Conservation (phyloP, 148 eudicot species). For the Pouteria glomerata region DNA sequence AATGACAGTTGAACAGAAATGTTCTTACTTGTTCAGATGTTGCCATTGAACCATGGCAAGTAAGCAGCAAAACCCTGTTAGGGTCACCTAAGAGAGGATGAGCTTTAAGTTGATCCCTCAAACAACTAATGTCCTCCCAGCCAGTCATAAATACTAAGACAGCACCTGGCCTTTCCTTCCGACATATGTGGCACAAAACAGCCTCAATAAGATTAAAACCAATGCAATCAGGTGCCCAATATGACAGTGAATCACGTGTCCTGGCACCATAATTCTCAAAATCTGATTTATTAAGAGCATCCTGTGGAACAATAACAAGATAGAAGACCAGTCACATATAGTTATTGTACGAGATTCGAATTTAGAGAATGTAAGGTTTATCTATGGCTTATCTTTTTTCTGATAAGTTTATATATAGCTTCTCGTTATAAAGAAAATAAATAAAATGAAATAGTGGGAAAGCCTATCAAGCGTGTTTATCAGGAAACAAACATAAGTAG, state of each 20-base stretch:
- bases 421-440: neutral
- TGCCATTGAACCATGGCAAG: conserved; percentile 99
- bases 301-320: conserved; percentile 43
- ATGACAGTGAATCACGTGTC: conserved; percentile 87
- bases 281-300: conserved; percentile 65
- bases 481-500: neutral
- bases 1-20: neutral
- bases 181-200: conserved; percentile 89
- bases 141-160: conserved; percentile 99
- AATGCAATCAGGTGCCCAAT: conserved; percentile 85
- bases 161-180: conserved; percentile 94
- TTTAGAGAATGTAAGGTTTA: neutral
- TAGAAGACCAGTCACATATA: neutral
- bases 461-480: neutral
- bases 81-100: conserved; percentile 98
- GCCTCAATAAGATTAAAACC: conserved; percentile 98
- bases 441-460: neutral
- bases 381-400: neutral
- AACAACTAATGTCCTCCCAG: conserved; percentile 98
- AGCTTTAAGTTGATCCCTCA: conserved; percentile 93
- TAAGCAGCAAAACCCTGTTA: conserved; percentile 82
- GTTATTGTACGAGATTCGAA: neutral
- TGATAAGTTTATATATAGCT: neutral
- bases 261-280: conserved; percentile 80
- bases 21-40: conserved; percentile 77